These are phyloP conservation scores for Microsporum canis DNA, from an alignment of 2,329 filamentous ascomycete species.

Conservation along the genomic window DNA sequence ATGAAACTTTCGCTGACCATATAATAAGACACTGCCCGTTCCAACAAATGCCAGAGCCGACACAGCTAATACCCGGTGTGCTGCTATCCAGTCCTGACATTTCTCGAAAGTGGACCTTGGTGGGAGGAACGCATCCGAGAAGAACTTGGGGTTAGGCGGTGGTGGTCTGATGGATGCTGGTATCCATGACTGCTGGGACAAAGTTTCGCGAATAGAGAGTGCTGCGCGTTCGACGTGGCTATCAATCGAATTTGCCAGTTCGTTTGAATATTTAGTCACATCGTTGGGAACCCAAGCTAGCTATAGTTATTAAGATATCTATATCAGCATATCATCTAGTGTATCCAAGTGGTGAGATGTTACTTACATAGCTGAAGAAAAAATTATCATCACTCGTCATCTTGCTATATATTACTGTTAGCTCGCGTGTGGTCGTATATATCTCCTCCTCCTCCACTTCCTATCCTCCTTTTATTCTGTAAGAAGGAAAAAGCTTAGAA, in stretches of 20 bases:
- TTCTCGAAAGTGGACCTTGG: slow-evolving; percentile 41
- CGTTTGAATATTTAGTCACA: slow-evolving; percentile 56
- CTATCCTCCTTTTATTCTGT: background rate
- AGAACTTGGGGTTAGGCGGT: slow-evolving; percentile 20
- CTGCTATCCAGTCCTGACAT: slow-evolving; percentile 58
- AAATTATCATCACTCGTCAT: slow-evolving; percentile 75
- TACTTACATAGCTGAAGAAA: slow-evolving; percentile 62
- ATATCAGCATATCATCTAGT: background rate
- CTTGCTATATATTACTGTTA: slow-evolving; percentile 20
- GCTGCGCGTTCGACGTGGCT: slow-evolving; percentile 68
- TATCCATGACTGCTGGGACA: slow-evolving; percentile 60
- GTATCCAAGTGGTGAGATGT: background rate
- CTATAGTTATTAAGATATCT: slow-evolving; percentile 24
- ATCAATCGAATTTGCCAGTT: slow-evolving; percentile 71
- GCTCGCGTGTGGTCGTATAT: background rate
- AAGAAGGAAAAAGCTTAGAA: background rate
- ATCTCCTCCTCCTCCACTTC: background rate
- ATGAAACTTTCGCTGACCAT: slow-evolving; percentile 48
- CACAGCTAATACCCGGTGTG: slow-evolving; percentile 62
- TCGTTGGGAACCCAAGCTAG: slow-evolving; percentile 51
- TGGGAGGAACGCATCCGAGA: slow-evolving; percentile 23
- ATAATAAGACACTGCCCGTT: slow-evolving; percentile 48
- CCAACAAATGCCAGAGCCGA: slow-evolving; percentile 59
- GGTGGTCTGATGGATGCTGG: slow-evolving; percentile 57
- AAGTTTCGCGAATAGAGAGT: slow-evolving; percentile 54